Base-by-base conservation (phyloP, 768 basidiomycete genomes). In the Gymnopilus dilepis region DNA sequence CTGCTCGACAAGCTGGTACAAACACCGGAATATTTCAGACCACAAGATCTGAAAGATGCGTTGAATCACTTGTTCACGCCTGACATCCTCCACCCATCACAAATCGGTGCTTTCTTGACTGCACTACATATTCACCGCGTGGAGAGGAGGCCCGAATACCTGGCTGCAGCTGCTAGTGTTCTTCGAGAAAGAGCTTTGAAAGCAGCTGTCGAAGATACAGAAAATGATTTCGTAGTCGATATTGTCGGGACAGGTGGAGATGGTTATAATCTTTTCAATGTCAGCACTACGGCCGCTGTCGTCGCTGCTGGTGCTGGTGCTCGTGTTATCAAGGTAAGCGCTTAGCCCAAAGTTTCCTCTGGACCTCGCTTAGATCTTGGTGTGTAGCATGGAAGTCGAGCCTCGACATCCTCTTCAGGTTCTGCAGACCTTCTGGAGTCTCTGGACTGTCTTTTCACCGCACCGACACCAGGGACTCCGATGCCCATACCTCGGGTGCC, bases 171-270 rank as follows among this genome's bases (percentile, higher is more conserved):
- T 3, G 95, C 95, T 0, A 72, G 84, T 1, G 86, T 94, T 2
- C 81, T 98, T 47, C 82, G 88, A 30, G 77, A 82, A 19, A 85
- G 88, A 24, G 86, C 93, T 3, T 72, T 93, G 56, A 82, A 82
- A 41, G 88, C 88, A 1, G 77, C 76, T 2, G 82, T 93, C 31
- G 80, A 87, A 55, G 82, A 83, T 28, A 74, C 73, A 1, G 83
- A 88, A 43, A 74, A 79, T 4, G 93, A 96, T 72, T 93, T 92
- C 58, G 84, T 92, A 11, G 90, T 79, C 19, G 77, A 79, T 34
- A 93, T 97, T 60, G 95, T 97, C 21, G 95, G 95, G 2, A 95
- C 94, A 0, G 95, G 97, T 11, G 97, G 97, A 6, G 97, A 98
- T 75, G 95, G 95, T 0, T 87, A 95, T 74, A 92, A 98, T 70